Conservation (phyloP, 306 rosid species). For the Ormosia emarginata region DNA sequence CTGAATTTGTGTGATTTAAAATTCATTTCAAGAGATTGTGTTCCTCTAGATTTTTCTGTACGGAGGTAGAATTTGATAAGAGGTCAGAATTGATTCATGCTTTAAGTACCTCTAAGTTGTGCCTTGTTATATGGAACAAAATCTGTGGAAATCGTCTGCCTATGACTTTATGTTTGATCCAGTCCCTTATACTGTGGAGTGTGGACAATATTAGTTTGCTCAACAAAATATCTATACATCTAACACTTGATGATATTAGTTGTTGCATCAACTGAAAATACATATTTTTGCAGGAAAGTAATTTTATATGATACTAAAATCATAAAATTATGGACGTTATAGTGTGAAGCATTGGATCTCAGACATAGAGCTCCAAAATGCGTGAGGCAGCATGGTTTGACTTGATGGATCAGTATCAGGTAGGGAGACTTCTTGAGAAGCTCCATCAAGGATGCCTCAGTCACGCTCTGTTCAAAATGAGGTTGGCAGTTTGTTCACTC, state of each 20-base stretch:
- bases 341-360: constrained; percentile 99
- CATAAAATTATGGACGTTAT: constrained; percentile 19
- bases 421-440: constrained; percentile 99
- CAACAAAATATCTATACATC: background rate
- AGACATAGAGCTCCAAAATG: constrained; percentile 87
- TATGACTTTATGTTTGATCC: background rate
- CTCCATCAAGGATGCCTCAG: constrained; percentile 84
- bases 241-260: background rate
- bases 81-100: background rate
- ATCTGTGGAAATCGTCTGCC: background rate
- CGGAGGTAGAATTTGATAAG: background rate
- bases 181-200: background rate
- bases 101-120: background rate
- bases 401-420: constrained; percentile 96
- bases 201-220: background rate
- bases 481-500: constrained; percentile 54
- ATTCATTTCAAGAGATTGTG: background rate
- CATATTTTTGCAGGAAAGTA: constrained; percentile 58
- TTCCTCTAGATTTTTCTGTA: background rate
- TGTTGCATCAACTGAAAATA: constrained; percentile 30
- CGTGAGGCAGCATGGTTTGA: constrained; percentile 51
- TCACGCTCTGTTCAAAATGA: constrained; percentile 53
- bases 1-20: background rate
- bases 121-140: background rate
- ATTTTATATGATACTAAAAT: constrained; percentile 37